A percentile compares a stretch with the other conserved stretches of the same genome.
phyloP scores from a whole-genome alignment of 2,329 filamentous ascomycete genomes.

The Microthyrium microscopicum region DNA sequence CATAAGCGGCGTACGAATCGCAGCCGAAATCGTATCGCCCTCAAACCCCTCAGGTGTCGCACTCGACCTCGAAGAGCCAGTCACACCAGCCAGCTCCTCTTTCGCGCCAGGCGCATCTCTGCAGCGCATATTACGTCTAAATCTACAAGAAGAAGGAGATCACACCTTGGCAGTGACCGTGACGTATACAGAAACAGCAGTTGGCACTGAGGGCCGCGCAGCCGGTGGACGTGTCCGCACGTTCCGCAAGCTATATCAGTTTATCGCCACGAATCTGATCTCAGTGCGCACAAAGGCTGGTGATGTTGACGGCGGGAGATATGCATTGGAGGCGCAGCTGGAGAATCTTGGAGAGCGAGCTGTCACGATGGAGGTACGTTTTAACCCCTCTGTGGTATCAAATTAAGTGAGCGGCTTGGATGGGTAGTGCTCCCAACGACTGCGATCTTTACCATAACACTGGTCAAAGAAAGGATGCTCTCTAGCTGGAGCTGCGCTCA shows the following conservation, averaged over 20 bases:
- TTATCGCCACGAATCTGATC: slow-evolving; percentile 77
- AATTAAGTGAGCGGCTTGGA: too few species aligned
- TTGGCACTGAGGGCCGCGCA: slow-evolving; percentile 16
- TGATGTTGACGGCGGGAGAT: slow-evolving; percentile 37
- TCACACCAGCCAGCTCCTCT: slow-evolving; percentile 8
- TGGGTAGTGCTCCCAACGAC: too few species aligned
- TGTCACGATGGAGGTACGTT: slow-evolving; percentile 54
- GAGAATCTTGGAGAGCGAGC: slow-evolving; percentile 83
- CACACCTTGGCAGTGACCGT: slow-evolving; percentile 89
- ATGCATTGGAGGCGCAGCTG: slow-evolving; percentile 81
- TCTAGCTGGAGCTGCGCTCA: too few species aligned
- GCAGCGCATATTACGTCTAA: slow-evolving; percentile 69
- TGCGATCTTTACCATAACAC: too few species aligned
- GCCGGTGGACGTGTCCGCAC: slow-evolving; percentile 45
- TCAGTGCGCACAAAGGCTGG: slow-evolving; percentile 84
- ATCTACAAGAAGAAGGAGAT: slow-evolving; percentile 84
- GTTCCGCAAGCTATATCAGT: slow-evolving; percentile 92
- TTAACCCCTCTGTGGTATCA: too few species aligned
- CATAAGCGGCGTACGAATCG: slow-evolving; percentile 63
- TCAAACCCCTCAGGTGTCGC: slow-evolving; percentile 44
- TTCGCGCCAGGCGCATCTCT: slow-evolving; percentile 48
- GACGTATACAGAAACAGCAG: slow-evolving; percentile 60
- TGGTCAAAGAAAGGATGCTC: too few species aligned
- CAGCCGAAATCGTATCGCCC: slow-evolving; percentile 92
- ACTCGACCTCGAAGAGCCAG: slow-evolving; percentile 31